Evolutionary conservation across 1,284 basidiomycete species (phyloP).

Genomic region (Ustilago loliicola): DNA sequence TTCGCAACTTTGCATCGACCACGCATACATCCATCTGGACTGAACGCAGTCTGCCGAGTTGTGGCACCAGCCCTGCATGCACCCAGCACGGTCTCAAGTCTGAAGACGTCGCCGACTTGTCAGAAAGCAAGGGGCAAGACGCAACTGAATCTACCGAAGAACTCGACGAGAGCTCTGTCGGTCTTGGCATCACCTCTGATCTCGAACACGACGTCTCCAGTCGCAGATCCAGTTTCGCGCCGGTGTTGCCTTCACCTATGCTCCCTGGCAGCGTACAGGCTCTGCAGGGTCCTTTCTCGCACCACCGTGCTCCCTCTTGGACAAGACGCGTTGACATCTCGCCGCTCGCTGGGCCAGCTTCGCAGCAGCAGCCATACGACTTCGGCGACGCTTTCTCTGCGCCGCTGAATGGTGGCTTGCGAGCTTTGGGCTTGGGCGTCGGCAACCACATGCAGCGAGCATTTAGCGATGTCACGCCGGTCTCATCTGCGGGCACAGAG

Average conservation of each 20-base stretch:
- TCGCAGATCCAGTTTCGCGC: constrained; percentile 35
- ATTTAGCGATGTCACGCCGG: constrained; percentile 35
- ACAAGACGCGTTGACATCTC: constrained; percentile 34
- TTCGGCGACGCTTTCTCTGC: not conserved
- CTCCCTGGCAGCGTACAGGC: constrained; percentile 18
- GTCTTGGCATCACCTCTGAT: constrained; percentile 51
- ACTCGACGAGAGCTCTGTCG: constrained; percentile 42
- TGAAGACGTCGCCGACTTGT: not conserved
- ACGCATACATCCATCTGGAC: constrained; percentile 49
- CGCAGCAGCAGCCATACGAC: not conserved
- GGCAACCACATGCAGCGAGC: constrained; percentile 29
- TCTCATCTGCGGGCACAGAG: constrained; percentile 11
- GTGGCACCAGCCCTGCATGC: constrained; percentile 45
- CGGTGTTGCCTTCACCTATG: constrained; percentile 21
- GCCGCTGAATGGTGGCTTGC: constrained; percentile 8
- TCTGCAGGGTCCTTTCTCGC: constrained; percentile 51
- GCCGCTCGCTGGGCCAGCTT: constrained; percentile 16
- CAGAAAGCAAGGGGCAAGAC: not conserved
- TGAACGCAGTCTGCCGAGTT: constrained; percentile 43
- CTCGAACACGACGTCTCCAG: constrained; percentile 25
- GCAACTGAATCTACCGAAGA: constrained; percentile 34
- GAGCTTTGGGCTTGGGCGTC: constrained; percentile 14
- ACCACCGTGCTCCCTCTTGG: constrained; percentile 56
- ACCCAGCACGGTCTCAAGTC: constrained; percentile 20
- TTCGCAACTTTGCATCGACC: constrained; percentile 36